Evolutionary conservation across 2,329 filamentous ascomycete species (phyloP).

Genomic region (Aspergillus quadrilineatus): DNA sequence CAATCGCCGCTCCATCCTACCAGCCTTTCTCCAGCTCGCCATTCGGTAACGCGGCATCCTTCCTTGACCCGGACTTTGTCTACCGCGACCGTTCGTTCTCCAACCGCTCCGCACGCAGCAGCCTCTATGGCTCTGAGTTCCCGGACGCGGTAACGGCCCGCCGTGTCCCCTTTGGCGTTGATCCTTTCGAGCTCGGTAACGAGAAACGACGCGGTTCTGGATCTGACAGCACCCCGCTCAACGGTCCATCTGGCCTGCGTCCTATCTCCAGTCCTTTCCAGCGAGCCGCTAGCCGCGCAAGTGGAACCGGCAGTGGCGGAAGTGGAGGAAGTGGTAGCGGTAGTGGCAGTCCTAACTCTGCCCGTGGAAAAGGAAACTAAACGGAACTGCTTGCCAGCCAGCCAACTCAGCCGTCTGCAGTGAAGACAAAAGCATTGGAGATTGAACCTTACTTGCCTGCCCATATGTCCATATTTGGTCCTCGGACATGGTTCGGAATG

Average conservation of each 20-base stretch:
- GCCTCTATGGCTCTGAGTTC: conserved; percentile 36
- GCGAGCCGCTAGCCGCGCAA: conserved; percentile 49
- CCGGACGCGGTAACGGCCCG: conserved; percentile 27
- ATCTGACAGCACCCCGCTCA: conserved; percentile 34
- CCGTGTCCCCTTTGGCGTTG: conserved; percentile 31
- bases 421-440: conserved; percentile 6
- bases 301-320: conserved; percentile 48
- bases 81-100: conserved; percentile 44
- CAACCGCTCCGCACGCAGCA: conserved; percentile 41
- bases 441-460: neutral
- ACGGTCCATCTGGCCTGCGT: conserved; percentile 33
- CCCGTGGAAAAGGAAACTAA: conserved; percentile 33
- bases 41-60: conserved; percentile 30
- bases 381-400: neutral
- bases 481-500: neutral
- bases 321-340: conserved; percentile 43
- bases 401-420: neutral
- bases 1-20: conserved; percentile 32
- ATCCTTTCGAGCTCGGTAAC: conserved; percentile 31
- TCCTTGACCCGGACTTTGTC: conserved; percentile 33
- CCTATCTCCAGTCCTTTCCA: conserved; percentile 40
- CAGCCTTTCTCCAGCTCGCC: conserved; percentile 37
- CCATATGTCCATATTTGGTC: neutral
- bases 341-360: conserved; percentile 42
- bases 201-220: conserved; percentile 33